Percentiles rank a stretch among this genome's conserved stretches.
Evolutionary conservation across 2,329 filamentous ascomycete genomes (phyloP).

Genomic region (Colletotrichum liaoningense): DNA sequence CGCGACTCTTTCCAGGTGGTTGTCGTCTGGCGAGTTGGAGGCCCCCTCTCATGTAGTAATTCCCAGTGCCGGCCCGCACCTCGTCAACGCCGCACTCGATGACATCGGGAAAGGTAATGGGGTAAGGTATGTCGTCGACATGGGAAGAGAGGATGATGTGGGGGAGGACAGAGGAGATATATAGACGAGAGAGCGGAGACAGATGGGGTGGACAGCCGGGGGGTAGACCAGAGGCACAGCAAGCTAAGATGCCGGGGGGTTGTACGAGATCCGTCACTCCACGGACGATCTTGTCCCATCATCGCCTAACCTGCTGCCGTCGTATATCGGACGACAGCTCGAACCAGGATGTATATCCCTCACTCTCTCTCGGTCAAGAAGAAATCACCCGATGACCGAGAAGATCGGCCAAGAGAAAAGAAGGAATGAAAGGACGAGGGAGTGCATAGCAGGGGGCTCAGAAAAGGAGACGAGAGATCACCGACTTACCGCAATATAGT

Average conservation of each 20-base stretch:
- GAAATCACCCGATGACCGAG: constrained; percentile 17
- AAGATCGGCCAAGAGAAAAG: neutral
- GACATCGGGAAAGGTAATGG: neutral
- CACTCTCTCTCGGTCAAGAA: constrained; percentile 26
- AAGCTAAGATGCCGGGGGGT: constrained; percentile 16
- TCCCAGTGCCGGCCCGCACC: neutral
- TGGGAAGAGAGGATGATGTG: neutral
- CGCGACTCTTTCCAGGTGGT: neutral
- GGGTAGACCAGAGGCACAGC: neutral
- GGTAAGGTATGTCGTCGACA: neutral
- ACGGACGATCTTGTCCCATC: constrained; percentile 35
- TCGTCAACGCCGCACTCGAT: constrained; percentile 1
- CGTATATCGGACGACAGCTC: constrained; percentile 18
- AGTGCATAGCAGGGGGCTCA: neutral
- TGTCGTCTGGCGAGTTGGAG: neutral
- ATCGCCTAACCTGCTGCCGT: constrained; percentile 15
- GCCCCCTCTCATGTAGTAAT: neutral
- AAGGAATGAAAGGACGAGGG: constrained; percentile 6
- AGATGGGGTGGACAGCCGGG: neutral
- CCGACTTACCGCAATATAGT: constrained; percentile 24
- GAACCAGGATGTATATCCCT: constrained; percentile 21
- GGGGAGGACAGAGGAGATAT: constrained; percentile 13
- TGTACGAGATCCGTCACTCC: constrained; percentile 29
- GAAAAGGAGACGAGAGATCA: constrained; percentile 6
- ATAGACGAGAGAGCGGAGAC: constrained; percentile 4